Evolutionary conservation across 2,329 filamentous ascomycete genomes (phyloP), one percentile per base, ranked within the genome.

Genomic region (Aspergillus cejpii): DNA sequence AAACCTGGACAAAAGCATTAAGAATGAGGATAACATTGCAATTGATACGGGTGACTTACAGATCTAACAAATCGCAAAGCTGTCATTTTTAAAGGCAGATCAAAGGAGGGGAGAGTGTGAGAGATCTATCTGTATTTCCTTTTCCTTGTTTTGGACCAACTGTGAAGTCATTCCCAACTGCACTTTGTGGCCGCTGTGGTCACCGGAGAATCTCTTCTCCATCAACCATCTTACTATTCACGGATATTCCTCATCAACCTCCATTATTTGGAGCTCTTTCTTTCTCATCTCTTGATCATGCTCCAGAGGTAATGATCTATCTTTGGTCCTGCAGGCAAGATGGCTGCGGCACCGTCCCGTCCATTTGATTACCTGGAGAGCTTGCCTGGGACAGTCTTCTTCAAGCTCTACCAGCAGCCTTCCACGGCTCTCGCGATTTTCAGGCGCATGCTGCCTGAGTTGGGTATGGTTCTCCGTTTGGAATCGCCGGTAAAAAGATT

Each of bases 391-490:
- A 88, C 86, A 33, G 94, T 88, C 27, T 95, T 97, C 68, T 81
- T 82, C 64, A 85, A 87, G 67, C 78, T 98, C 37, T 98, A 98
- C 75, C 85, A 90, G 71, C 90, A 96, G 74, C 92, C 92, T 23
- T 94, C 91, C 33, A 95, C 92, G 1, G 86, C 90, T 28, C 81
- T 98, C 54, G 92, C 92, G 55, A 90, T 98, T 60, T 97, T 97
- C 67, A 82, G 92, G 56, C 90, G 92, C 71, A 96, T 98, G 89
- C 79, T 98, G 47, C 88, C 92, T 46, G 86, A 94, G 62, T 72
- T 97, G 50, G 88, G 86, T 90, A 75, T 60, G 73, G 58, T 43
- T 39, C 48, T 46, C 55, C 49, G 38, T 43, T 21, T 8, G 37
- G 17, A 12, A 39, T 43, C 23, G 42, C 29, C 49, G 23, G 27